Percentiles rank a stretch among this genome's conserved stretches.
phyloP scores from a whole-genome alignment of 345 rosid genomes.

The Arabidopsis thaliana region TAIR10.1 NC_003070.9:23046001-23046500 shows the following conservation, averaged over 20 bases:
- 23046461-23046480: not conserved
- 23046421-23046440: not conserved
- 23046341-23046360: not conserved
- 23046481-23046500: not conserved
- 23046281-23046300: not conserved
- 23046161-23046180: not conserved
- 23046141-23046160: not conserved
- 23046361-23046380: not conserved
- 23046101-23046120: not conserved
- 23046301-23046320: not conserved
- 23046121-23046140: not conserved
- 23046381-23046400: not conserved
- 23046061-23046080: not conserved
- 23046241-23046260: not conserved
- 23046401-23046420: not conserved
- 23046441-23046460: not conserved
- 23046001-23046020: not conserved
- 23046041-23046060: no score
- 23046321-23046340: not conserved
- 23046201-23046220: not conserved
- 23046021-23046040: not conserved
- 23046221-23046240: not conserved
- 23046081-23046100: not conserved
- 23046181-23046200: not conserved
- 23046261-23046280: not conserved